These are phyloP conservation scores for Phytomonas francai DNA, from an alignment of 208 protist species.

Conservation along the genomic window DNA sequence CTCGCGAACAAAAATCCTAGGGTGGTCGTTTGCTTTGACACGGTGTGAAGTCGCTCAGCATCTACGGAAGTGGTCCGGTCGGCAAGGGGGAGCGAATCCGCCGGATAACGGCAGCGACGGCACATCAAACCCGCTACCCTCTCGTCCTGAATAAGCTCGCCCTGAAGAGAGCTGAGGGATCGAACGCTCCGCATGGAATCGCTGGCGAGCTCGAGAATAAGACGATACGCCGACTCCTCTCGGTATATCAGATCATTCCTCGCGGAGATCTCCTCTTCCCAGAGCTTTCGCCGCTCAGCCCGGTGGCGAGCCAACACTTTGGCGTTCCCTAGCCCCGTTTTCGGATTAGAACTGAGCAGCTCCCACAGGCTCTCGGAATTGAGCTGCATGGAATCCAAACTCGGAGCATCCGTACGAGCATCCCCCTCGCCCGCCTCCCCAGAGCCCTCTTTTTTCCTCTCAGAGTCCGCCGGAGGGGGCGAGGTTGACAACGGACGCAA, in stretches of 20 bases:
- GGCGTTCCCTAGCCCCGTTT: not conserved
- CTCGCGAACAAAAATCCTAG: too few relatives aligned
- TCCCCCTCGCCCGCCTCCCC: too few relatives aligned
- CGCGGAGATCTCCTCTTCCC: slow-evolving; percentile 11
- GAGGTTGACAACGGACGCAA: too few relatives aligned
- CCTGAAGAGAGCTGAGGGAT: slow-evolving; percentile 11
- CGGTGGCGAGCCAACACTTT: slow-evolving; percentile 4
- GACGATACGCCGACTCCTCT: slow-evolving; percentile 13
- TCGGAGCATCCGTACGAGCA: too few relatives aligned
- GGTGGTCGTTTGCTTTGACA: slow-evolving; percentile 20
- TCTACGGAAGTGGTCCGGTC: too few relatives aligned
- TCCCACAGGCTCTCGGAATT: too few relatives aligned
- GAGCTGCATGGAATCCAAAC: too few relatives aligned
- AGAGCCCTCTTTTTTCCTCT: too few relatives aligned
- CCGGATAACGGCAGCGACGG: slow-evolving; percentile 10
- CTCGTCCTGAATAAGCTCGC: slow-evolving; percentile 11
- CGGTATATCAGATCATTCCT: slow-evolving; percentile 10
- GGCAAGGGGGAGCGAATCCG: slow-evolving; percentile 31
- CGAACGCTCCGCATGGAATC: slow-evolving; percentile 15
- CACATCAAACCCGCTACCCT: slow-evolving; percentile 7
- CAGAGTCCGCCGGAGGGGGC: too few relatives aligned
- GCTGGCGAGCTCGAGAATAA: slow-evolving; percentile 14
- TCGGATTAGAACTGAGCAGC: too few relatives aligned
- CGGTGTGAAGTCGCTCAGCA: slow-evolving; percentile 17
- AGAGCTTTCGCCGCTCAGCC: slow-evolving; percentile 7